A percentile compares a stretch with the other conserved stretches of the same genome.
Evolutionary conservation across 1,284 basidiomycete genomes (phyloP).

Genomic region (Ceratobasidium sp.): DNA sequence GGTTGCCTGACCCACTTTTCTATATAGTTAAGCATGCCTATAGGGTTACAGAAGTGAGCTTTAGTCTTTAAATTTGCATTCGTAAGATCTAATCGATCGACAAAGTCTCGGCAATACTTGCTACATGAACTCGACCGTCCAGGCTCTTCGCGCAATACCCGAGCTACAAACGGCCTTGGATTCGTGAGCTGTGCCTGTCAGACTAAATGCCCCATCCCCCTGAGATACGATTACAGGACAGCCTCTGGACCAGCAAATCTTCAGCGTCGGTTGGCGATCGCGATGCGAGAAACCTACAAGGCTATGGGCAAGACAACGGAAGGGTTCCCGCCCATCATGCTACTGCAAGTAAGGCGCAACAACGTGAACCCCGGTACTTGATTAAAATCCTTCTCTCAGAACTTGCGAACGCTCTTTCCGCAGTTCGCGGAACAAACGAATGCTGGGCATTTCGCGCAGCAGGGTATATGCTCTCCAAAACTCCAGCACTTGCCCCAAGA

Average conservation of each 20-base stretch:
- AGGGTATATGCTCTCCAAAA: slow-evolving; percentile 23
- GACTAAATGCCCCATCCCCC: background rate
- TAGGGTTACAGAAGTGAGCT: slow-evolving; percentile 71
- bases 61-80: slow-evolving; percentile 52
- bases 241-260: slow-evolving; percentile 48
- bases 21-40: slow-evolving; percentile 68
- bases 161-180: slow-evolving; percentile 80
- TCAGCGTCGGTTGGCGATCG: slow-evolving; percentile 58
- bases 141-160: slow-evolving; percentile 90
- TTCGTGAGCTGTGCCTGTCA: slow-evolving; percentile 58
- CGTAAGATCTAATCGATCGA: slow-evolving; percentile 53
- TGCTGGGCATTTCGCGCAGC: slow-evolving; percentile 43
- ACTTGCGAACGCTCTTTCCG: slow-evolving; percentile 83
- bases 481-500: background rate
- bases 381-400: slow-evolving; percentile 48
- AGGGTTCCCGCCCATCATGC: slow-evolving; percentile 77
- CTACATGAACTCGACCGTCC: slow-evolving; percentile 96
- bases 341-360: slow-evolving; percentile 62
- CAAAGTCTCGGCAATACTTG: slow-evolving; percentile 85
- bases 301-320: slow-evolving; percentile 82
- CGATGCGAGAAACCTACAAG: slow-evolving; percentile 73
- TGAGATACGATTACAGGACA: background rate
- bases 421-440: slow-evolving; percentile 90
- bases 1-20: background rate
- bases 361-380: slow-evolving; percentile 4